phyloP scores from a whole-genome alignment of 2,329 filamentous ascomycete species.

The Ophiostoma sp. region DNA sequence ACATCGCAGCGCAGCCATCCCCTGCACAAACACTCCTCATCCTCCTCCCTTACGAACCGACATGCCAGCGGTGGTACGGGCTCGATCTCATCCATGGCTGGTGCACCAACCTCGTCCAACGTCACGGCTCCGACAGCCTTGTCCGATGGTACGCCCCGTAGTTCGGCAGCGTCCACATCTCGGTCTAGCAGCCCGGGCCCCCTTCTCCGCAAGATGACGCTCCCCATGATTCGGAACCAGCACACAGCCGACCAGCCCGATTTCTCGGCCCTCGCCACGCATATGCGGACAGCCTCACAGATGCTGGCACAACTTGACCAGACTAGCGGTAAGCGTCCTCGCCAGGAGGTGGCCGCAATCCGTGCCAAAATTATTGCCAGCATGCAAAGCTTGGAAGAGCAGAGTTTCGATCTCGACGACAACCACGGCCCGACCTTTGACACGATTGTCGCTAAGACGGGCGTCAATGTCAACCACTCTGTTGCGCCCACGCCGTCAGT shows the following conservation, averaged over 20 bases:
- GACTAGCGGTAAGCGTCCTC: constrained; percentile 76
- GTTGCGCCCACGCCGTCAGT: neutral
- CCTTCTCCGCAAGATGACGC: constrained; percentile 57
- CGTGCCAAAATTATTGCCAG: constrained; percentile 84
- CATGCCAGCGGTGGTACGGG: constrained; percentile 22
- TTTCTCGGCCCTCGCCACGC: constrained; percentile 78
- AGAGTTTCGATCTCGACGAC: constrained; percentile 77
- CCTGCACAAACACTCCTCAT: constrained; percentile 19
- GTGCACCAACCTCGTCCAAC: constrained; percentile 53
- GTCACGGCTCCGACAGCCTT: constrained; percentile 64
- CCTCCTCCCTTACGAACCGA: constrained; percentile 20
- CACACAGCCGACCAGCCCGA: constrained; percentile 69
- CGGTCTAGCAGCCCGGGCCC: constrained; percentile 65
- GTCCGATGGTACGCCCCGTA: constrained; percentile 66
- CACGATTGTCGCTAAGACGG: constrained; percentile 74
- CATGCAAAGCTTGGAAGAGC: constrained; percentile 84
- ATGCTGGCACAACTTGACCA: constrained; percentile 83
- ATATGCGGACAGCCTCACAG: constrained; percentile 84
- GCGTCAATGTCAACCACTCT: constrained; percentile 49
- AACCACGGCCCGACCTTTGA: constrained; percentile 74
- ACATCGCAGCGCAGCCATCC: constrained; percentile 20
- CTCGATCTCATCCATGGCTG: constrained; percentile 56
- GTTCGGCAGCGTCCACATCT: constrained; percentile 67
- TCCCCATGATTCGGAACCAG: constrained; percentile 53
- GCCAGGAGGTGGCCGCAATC: constrained; percentile 78